A percentile compares a stretch with the other conserved stretches of the same genome.
These are phyloP conservation scores for Nakazawaea holstii DNA, from an alignment of 805 yeast species.

Conservation along the genomic window DNA sequence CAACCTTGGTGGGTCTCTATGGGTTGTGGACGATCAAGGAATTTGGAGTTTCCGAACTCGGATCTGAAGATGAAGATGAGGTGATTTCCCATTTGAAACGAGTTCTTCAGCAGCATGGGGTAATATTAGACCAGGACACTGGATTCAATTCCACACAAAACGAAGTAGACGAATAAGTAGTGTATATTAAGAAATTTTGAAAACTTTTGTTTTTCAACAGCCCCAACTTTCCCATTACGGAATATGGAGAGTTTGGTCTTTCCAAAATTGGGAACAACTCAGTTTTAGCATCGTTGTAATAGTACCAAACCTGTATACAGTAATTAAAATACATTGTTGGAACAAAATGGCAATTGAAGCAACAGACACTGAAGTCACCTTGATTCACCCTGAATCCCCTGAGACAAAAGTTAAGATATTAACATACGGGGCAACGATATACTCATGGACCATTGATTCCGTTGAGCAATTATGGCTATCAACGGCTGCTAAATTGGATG, in stretches of 20 bases:
- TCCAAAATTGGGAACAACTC: not conserved
- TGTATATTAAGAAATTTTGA: too few species aligned
- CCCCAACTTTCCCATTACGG: too few species aligned
- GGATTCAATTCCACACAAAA: not conserved
- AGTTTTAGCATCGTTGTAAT: too few species aligned
- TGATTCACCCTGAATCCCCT: conserved; percentile 49
- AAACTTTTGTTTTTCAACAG: too few species aligned
- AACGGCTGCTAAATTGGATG: conserved; percentile 78
- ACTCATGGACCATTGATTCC: conserved; percentile 72
- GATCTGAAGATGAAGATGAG: conserved; percentile 33
- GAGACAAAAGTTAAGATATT: conserved; percentile 61
- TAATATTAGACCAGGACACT: not conserved
- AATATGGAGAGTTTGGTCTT: too few species aligned
- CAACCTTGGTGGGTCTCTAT: conserved; percentile 49
- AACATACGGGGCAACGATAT: conserved; percentile 83
- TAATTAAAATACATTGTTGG: too few species aligned
- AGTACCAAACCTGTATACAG: too few species aligned
- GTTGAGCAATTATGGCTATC: conserved; percentile 82
- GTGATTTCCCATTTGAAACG: conserved; percentile 2
- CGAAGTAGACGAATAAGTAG: not conserved
- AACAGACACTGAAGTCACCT: conserved; percentile 53
- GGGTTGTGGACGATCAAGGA: conserved; percentile 56
- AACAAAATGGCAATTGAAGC: conserved; percentile 59
- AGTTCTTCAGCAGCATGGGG: conserved; percentile 4
- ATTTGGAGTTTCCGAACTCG: conserved; percentile 63